Conservation (phyloP, 2,329 filamentous ascomycete species). For the Colletotrichum magnum region DNA sequence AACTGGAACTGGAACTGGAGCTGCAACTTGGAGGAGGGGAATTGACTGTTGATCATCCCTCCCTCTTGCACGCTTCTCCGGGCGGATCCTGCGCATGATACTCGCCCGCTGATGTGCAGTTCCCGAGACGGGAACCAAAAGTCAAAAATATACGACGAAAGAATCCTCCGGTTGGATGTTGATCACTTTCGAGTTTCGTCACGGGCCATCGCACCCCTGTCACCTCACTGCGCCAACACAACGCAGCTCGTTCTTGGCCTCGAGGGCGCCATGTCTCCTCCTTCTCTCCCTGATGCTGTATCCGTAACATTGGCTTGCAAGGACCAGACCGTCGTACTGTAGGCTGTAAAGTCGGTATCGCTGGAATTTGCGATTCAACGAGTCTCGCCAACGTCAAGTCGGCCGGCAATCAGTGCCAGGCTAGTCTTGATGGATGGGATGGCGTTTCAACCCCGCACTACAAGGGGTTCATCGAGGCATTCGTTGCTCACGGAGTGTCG, state of each 20-base stretch:
- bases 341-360: not conserved
- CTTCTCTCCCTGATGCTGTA: constrained; percentile 4
- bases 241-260: constrained; percentile 2
- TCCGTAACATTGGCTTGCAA: constrained; percentile 16
- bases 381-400: not conserved
- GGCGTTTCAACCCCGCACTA: constrained; percentile 40
- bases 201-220: constrained; percentile 22
- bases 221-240: not conserved
- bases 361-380: constrained; percentile 20
- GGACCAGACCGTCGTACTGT: constrained; percentile 15
- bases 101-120: constrained; percentile 26
- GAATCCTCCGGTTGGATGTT: constrained; percentile 12
- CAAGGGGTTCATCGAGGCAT: constrained; percentile 10
- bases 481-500: not conserved
- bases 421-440: constrained; percentile 5
- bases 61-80: not conserved
- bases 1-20: not conserved
- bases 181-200: constrained; percentile 4
- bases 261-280: constrained; percentile 14
- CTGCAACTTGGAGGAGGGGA: not conserved
- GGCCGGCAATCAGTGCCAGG: not conserved
- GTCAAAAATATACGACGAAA: constrained; percentile 35
- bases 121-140: constrained; percentile 24
- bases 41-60: constrained; percentile 30
- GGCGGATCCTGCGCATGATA: not conserved